Evolutionary conservation across 2,329 filamentous ascomycete species (phyloP).

Genomic region (Pleurostoma richardsiae): DNA sequence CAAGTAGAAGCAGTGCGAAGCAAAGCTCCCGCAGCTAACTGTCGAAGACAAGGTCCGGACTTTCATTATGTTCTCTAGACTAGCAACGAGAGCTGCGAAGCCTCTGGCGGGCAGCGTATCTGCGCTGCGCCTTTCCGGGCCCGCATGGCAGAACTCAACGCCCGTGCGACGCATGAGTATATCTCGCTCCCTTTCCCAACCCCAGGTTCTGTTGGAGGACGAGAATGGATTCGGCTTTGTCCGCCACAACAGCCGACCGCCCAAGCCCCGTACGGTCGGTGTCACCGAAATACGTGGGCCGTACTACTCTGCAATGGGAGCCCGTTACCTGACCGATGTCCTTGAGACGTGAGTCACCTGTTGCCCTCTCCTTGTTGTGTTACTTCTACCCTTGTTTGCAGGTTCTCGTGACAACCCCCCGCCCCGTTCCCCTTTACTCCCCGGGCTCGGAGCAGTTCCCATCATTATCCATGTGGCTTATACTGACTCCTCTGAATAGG

Average conservation of each 20-base stretch:
- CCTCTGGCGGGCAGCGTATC: too few species aligned
- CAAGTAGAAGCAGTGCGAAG: too few species aligned
- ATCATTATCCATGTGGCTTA: too few species aligned
- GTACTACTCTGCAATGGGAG: slow-evolving; percentile 51
- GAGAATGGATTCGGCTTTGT: slow-evolving; percentile 44
- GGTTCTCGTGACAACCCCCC: not conserved
- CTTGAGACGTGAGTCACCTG: slow-evolving; percentile 33
- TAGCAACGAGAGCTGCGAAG: too few species aligned
- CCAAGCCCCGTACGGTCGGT: slow-evolving; percentile 41
- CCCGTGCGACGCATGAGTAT: too few species aligned
- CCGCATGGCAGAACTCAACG: too few species aligned
- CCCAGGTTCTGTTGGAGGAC: slow-evolving; percentile 37
- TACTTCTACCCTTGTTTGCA: not conserved
- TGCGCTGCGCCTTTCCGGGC: too few species aligned
- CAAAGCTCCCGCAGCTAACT: too few species aligned
- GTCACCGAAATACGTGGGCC: slow-evolving; percentile 52
- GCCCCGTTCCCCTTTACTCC: too few species aligned
- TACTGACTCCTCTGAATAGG: slow-evolving; percentile 15
- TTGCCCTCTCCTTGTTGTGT: not conserved
- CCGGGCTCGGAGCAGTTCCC: too few species aligned
- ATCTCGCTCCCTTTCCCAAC: not conserved
- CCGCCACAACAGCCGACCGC: slow-evolving; percentile 39
- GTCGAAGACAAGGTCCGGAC: too few species aligned
- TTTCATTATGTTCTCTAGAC: too few species aligned
- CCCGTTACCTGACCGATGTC: slow-evolving; percentile 44